Evolutionary conservation across 1,284 basidiomycete species (phyloP).

Genomic region (Sporisorium scitamineum): DNA sequence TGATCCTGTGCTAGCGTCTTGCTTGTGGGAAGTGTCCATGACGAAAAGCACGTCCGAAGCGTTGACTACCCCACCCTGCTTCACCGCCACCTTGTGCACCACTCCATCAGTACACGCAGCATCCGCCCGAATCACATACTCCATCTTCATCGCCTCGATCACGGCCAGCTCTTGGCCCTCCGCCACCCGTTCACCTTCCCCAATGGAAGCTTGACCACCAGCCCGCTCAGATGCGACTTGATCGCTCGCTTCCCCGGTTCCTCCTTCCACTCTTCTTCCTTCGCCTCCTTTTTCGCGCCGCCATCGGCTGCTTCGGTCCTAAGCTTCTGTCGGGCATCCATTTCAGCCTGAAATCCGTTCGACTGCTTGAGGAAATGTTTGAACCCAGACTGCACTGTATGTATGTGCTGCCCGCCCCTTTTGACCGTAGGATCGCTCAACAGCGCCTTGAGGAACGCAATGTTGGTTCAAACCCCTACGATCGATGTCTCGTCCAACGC

Average conservation of each 20-base stretch:
- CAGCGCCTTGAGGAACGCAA: slow-evolving; percentile 29
- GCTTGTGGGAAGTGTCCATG: slow-evolving; percentile 3
- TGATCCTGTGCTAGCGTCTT: neutral
- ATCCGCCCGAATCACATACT: slow-evolving; percentile 65
- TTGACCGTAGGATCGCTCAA: slow-evolving; percentile 23
- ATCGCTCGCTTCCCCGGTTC: slow-evolving; percentile 14
- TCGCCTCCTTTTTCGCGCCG: neutral
- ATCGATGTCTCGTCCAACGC: slow-evolving; percentile 30
- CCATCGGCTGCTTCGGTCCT: neutral
- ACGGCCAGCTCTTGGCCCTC: slow-evolving; percentile 74
- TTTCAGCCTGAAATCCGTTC: slow-evolving; percentile 2
- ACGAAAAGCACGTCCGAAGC: slow-evolving; percentile 26
- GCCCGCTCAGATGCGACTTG: slow-evolving; percentile 24
- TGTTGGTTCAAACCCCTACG: slow-evolving; percentile 40
- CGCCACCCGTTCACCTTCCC: slow-evolving; percentile 69
- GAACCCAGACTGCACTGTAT: slow-evolving; percentile 25
- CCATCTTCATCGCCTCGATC: slow-evolving; percentile 81
- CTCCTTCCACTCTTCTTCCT: slow-evolving; percentile 1
- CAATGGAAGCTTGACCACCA: slow-evolving; percentile 33
- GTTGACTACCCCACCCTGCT: slow-evolving; percentile 36
- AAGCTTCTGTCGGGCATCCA: neutral
- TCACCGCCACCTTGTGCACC: slow-evolving; percentile 15
- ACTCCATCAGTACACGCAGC: slow-evolving; percentile 3
- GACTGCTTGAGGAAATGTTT: slow-evolving; percentile 1
- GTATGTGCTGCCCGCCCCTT: slow-evolving; percentile 19